Base-by-base conservation (phyloP, 2,329 filamentous ascomycete genomes). In the Rhinocladiella mackenziei region DNA sequence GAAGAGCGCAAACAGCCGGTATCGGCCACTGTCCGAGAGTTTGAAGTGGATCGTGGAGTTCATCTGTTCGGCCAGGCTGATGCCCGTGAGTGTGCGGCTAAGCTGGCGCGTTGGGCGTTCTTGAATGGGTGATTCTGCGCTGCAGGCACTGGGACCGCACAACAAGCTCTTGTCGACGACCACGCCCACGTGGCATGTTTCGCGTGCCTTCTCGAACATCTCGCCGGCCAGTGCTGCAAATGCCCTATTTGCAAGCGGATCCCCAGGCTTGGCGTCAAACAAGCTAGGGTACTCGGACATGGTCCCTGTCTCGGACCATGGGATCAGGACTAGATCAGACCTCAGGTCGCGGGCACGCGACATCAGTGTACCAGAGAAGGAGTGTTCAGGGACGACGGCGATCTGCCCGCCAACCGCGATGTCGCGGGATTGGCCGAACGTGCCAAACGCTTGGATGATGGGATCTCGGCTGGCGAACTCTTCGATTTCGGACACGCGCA, bases 401-500 rank as follows among this genome's bases (percentile, higher is more conserved):
- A 94, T 83, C 47, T 83, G 84, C 3, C 88, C 88, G 3, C 86
- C 87, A 11, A 91, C 83, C 1, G 87, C 81, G 1, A 96, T 75
- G 51, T 89, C 86, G 60, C 92, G 81, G 29, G 95, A 78, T 51
- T 85, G 84, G 1, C 87, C 88, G 56, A 96, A 89, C 0, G 88
- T 87, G 35, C 86, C 80, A 74, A 96, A 96, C 0, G 87, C 86
- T 61, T 94, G 95, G 42, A 96, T 80, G 3, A 97, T 83, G 0
- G 91, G 88, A 58, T 97, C 91, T 57, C 78, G 76, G 5, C 77
- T 73, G 18, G 78, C 77, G 49, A 81, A 77, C 36, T 92, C 86
- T 28, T 89, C 84, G 2, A 83, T 75, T 59, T 94, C 88, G 0
- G 88, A 83, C 8, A 94, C 87, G 57, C 87, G 84, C 91, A 97